Evolutionary conservation across 2,329 filamentous ascomycete genomes (phyloP).

Genomic region (Dactylellina parvicollis): DNA sequence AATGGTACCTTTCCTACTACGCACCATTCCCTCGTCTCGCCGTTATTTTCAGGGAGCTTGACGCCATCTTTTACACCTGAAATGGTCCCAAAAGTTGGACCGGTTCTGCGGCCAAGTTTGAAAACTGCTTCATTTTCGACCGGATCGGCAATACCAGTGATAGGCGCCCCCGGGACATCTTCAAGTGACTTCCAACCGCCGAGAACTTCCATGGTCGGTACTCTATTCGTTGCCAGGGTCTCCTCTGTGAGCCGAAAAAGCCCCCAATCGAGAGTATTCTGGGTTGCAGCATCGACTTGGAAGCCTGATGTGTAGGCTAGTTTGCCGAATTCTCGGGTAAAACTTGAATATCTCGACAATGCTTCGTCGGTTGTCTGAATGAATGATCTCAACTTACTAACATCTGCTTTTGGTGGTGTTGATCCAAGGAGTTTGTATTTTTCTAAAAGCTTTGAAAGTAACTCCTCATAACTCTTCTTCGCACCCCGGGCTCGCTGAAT

Average conservation of each 20-base stretch:
- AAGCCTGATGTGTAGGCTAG: conserved; percentile 21
- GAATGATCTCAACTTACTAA: not conserved
- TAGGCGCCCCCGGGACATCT: not conserved
- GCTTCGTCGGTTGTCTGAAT: not conserved
- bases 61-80: conserved; percentile 3
- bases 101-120: conserved; percentile 13
- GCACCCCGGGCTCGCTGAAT: not conserved
- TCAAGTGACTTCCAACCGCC: conserved; percentile 2
- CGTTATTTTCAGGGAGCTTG: conserved; percentile 4
- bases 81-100: conserved; percentile 12
- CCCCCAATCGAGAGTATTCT: conserved; percentile 20
- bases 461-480: not conserved
- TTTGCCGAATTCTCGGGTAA: conserved; percentile 7
- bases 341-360: not conserved
- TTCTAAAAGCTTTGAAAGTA: not conserved
- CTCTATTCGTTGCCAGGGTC: not conserved
- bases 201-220: not conserved
- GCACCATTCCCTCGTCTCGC: conserved; percentile 12
- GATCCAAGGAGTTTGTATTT: not conserved
- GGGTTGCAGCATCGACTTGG: conserved; percentile 1
- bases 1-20: conserved; percentile 7
- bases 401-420: not conserved
- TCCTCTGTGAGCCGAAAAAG: conserved; percentile 12
- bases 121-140: conserved; percentile 12
- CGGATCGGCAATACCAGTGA: conserved; percentile 29